A percentile compares a stretch with the other conserved stretches of the same genome.
Evolutionary conservation across 1,139 yeast genomes (phyloP).

Genomic region (Yamadazyma conglobata): DNA sequence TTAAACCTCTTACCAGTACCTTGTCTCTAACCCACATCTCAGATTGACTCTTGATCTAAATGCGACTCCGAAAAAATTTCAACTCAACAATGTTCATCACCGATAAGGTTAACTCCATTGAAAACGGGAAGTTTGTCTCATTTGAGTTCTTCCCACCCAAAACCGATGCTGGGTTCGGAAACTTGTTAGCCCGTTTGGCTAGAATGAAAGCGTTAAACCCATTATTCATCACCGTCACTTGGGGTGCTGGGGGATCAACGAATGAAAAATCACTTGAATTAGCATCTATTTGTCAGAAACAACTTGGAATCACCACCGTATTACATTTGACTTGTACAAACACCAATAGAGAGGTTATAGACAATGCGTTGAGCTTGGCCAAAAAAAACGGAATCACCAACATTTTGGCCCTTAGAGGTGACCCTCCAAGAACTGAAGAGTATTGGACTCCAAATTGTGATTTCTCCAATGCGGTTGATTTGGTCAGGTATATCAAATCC

Average conservation of each 20-base stretch:
- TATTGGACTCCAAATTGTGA: constrained; percentile 57
- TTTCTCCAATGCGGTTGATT: constrained; percentile 75
- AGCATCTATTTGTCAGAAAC: constrained; percentile 73
- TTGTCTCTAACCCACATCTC: too few relatives aligned
- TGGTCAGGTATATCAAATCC: constrained; percentile 70
- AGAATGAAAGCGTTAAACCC: constrained; percentile 91
- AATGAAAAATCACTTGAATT: constrained; percentile 81
- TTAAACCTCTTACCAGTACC: too few relatives aligned
- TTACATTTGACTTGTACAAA: constrained; percentile 96
- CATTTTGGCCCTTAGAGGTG: constrained; percentile 91
- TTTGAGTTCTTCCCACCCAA: constrained; percentile 97
- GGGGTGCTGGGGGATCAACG: constrained; percentile 99
- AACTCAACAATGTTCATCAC: constrained; percentile 12
- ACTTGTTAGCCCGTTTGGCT: constrained; percentile 77
- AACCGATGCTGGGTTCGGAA: constrained; percentile 81
- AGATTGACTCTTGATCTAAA: too few relatives aligned
- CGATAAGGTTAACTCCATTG: constrained; percentile 51
- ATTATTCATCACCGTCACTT: constrained; percentile 84
- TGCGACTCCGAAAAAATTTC: constrained; percentile 1
- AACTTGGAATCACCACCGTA: constrained; percentile 80
- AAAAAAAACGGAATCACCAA: constrained; percentile 74
- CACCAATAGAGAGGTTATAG: constrained; percentile 73
- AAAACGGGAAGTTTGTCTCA: constrained; percentile 61
- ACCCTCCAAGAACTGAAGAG: constrained; percentile 86
- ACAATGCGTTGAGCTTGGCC: constrained; percentile 73